These are phyloP conservation scores for Magnaporthales sp. DNA, from an alignment of 2,329 filamentous ascomycete genomes.

Conservation along the genomic window DNA sequence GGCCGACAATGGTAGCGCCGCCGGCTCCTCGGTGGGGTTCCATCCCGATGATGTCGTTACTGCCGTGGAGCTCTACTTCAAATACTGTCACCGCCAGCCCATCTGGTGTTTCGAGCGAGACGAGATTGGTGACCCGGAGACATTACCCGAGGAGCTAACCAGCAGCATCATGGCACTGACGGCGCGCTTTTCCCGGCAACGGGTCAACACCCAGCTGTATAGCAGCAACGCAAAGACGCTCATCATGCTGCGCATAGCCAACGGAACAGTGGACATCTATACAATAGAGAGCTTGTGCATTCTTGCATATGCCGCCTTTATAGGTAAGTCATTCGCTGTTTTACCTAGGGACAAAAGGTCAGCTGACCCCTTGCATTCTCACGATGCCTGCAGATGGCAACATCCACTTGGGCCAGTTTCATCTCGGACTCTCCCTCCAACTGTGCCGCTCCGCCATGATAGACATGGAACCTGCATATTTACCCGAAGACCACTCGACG, in stretches of 20 bases:
- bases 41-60: constrained; percentile 15
- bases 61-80: constrained; percentile 30
- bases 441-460: constrained; percentile 41
- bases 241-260: constrained; percentile 40
- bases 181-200: not conserved
- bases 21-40: not conserved
- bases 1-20: not conserved
- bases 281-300: constrained; percentile 43
- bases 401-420: constrained; percentile 37
- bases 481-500: constrained; percentile 20
- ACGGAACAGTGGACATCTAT: constrained; percentile 37
- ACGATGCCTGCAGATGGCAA: constrained; percentile 31
- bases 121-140: constrained; percentile 25
- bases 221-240: constrained; percentile 29
- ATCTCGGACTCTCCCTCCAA: constrained; percentile 39
- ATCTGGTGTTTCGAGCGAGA: constrained; percentile 32
- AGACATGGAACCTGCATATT: constrained; percentile 31
- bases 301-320: constrained; percentile 38
- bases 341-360: not conserved
- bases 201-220: constrained; percentile 16
- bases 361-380: constrained; percentile 5
- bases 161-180: constrained; percentile 23
- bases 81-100: constrained; percentile 33
- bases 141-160: constrained; percentile 26
- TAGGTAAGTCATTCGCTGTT: constrained; percentile 24